Evolutionary conservation across 2,329 filamentous ascomycete genomes (phyloP), one percentile per base, ranked within the genome.

Genomic region (Xylariaceae sp.): DNA sequence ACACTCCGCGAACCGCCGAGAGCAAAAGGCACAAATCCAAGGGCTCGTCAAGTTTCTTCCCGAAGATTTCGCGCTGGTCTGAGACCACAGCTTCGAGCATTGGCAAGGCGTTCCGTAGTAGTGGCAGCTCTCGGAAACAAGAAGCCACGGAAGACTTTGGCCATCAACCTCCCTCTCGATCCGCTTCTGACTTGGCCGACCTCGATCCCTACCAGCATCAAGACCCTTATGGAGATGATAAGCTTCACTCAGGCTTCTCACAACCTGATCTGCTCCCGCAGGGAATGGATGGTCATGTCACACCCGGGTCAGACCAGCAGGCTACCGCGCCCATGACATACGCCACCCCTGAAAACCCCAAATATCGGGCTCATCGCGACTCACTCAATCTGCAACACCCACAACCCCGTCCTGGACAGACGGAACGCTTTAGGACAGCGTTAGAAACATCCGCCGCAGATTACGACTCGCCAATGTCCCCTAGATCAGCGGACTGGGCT

Each of bases 61-160:
- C 93, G 21, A 97, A 96, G 78, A 93, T 96, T 61, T 98, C 95
- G 5, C 86, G 95, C 39, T 99, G 95, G 95, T 98, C 94, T 0
- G 95, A 96, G 76, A 98, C 94, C 2, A 99, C 95, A 0, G 85
- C 93, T 3, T 96, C 92, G 0, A 96, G 92, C 59, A 87, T 92
- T 39, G 88, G 91, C 40, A 89, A 89, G 65, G 89, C 88, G 36
- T 89, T 93, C 72, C 86, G 89, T 36, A 86, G 84, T 67, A 91
- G 86, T 67, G 81, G 79, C 40, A 80, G 81, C 44, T 78, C 75
- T 19, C 80, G 79, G 70, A 85, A 82, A 67, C 80, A 83, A 39
- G 79, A 80, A 76, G 87, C 78, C 76, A 87, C 80, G 73, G 88
- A 78, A 76, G 87, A 74, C 73, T 86, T 76, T 82, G 82, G 64